Evolutionary conservation across 2,329 filamentous ascomycete genomes (phyloP).

Genomic region (Sporothrix euskadiensis): DNA sequence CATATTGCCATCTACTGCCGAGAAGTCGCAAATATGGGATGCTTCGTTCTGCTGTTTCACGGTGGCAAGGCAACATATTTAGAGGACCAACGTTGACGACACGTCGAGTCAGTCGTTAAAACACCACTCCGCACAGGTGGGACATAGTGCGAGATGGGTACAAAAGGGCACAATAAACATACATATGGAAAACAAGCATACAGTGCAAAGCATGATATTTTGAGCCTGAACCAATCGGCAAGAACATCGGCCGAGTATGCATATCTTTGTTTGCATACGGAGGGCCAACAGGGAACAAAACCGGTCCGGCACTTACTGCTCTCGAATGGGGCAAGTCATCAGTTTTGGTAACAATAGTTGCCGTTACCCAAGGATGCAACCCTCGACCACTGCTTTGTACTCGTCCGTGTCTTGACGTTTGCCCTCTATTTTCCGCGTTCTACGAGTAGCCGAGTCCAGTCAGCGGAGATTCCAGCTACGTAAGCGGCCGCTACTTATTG

Average conservation of each 20-base stretch:
- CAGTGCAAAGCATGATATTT: not conserved
- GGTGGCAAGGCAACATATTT: not conserved
- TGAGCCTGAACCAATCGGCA: not conserved
- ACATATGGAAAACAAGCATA: not conserved
- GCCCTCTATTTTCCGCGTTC: too few species aligned
- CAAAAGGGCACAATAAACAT: not conserved
- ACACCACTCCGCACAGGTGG: not conserved
- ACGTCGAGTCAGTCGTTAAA: not conserved
- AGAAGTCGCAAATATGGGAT: not conserved
- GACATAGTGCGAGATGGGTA: not conserved
- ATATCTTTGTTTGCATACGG: not conserved
- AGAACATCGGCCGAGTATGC: not conserved
- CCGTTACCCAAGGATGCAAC: too few species aligned
- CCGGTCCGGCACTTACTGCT: too few species aligned
- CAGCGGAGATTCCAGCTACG: too few species aligned
- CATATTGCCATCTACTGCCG: not conserved
- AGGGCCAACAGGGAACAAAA: too few species aligned
- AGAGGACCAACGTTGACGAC: not conserved
- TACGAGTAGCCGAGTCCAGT: too few species aligned
- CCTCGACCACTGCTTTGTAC: too few species aligned
- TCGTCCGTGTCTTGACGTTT: too few species aligned
- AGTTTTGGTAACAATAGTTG: too few species aligned
- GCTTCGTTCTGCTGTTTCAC: not conserved
- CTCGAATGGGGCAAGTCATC: too few species aligned
- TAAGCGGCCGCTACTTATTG: not conserved